Evolutionary conservation across 2,329 filamentous ascomycete species (phyloP), one percentile per base, ranked within the genome.

Genomic region (Colletotrichum musicola): DNA sequence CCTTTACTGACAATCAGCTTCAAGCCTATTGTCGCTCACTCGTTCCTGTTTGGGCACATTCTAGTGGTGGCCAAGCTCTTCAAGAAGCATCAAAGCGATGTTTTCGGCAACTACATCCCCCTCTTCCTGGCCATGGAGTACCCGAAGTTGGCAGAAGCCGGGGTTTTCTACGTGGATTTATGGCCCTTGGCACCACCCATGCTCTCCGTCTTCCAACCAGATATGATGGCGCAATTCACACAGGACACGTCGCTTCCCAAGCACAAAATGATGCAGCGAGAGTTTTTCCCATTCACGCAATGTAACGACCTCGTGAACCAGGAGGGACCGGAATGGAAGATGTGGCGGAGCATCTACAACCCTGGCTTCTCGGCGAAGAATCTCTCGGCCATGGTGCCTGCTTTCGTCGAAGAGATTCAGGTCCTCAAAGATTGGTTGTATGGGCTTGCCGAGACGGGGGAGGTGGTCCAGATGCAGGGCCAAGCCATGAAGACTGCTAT

Each of bases 311-410:
- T 81, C 0, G 62, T 78, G 2, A 75, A 74, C 4, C 73, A 73
- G 46, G 75, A 80, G 14, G 78, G 77, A 1, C 62, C 54, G 6
- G 68, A 70, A 35, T 77, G 74, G 60, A 71, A 72, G 22, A 40
- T 74, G 10, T 81, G 77, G 75, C 76, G 51, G 67, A 72, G 69
- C 50, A 63, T 75, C 38, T 76, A 81, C 27, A 81, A 74, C 30
- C 79, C 77, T 1, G 78, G 76, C 2, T 82, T 82, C 68, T 80
- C 78, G 53, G 71, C 75, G 30, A 74, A 78, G 55, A 81, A 78
- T 50, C 64, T 81, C 61, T 74, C 72, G 3, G 75, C 76, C 5
- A 72, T 78, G 54, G 73, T 80, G 4, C 77, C 79, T 1, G 78
- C 78, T n/a, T 73, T 82, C 10, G 61, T 82, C 4, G 76, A 81